Base-by-base conservation (phyloP, 768 basidiomycete genomes). In the Pisolithus tinctorius region DNA sequence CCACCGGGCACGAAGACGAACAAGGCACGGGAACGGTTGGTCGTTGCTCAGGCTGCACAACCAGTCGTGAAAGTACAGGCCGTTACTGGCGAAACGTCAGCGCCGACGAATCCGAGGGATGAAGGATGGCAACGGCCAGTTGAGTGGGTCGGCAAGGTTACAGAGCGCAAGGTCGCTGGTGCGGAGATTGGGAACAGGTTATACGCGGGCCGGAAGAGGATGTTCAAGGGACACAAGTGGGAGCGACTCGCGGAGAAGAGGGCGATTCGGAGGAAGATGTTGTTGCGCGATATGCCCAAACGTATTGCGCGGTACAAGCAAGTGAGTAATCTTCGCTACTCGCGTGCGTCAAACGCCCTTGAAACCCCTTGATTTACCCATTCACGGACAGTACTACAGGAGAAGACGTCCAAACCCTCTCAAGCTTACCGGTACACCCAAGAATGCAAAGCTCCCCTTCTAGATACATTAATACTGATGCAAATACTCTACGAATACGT, bases 171-270 rank as follows among this genome's bases (percentile, higher is more conserved):
- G 38, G 70, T 71, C 29, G 62, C 71, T 51, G 79, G 84, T 50
- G 69, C 77, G 47, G 73, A 83, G 52, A 60, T 74, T 59, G 84
- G 85, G 34, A 76, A 77, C 55, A 75, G 79, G 49, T 67, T 91
- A 58, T 93, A 92, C 57, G 80, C 83, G 9, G 82, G 75, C 52
- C 86, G 79, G 78, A 86, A 82, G 75, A 74, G 78, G 55, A 92
- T 92, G 89, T 92, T 93, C 81, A 93, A 92, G 75, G 89, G 89
- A n/a, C 89, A 92, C 74, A 86, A 79, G 59, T 90, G 86, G 84
- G 85, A 92, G 70, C 78, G 86, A 34, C 63, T 70, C 56, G 74
- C 72, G 57, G 74, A 71, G 51, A 72, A 73, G 61, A 72, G 71
- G 57, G 65, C 69, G 50, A 69, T 68, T 60, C 77, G 74, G 61